Conservation (phyloP, 257 asterid genomes). For the Fraxinus americana region DNA sequence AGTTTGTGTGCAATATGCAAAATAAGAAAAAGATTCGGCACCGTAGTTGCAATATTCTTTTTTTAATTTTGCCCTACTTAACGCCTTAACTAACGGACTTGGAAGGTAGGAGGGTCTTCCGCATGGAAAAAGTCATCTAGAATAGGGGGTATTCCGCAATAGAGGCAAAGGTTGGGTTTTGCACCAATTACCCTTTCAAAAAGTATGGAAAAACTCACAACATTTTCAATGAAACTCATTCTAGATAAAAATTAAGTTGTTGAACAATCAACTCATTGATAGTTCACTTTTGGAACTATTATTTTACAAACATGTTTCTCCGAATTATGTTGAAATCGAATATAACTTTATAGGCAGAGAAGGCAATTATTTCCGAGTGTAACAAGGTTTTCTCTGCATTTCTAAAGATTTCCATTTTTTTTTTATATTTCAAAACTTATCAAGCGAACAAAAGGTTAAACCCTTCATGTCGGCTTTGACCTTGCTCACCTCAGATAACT, state of each 20-base stretch:
- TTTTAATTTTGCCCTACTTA: too few species aligned
- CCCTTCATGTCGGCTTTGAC: not conserved
- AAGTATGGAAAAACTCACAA: not conserved
- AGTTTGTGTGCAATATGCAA: too few species aligned
- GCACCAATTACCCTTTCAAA: too few species aligned
- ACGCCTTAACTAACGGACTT: too few species aligned
- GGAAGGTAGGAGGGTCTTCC: too few species aligned
- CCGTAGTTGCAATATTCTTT: too few species aligned
- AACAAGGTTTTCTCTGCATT: not conserved
- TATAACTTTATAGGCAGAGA: not conserved
- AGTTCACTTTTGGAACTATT: not conserved
- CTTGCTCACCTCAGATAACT: not conserved
- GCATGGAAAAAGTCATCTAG: too few species aligned
- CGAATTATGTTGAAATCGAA: constrained; percentile 1
- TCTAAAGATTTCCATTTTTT: not conserved
- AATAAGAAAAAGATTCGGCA: too few species aligned
- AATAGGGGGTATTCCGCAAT: too few species aligned
- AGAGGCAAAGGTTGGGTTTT: too few species aligned
- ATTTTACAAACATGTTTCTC: constrained; percentile 1
- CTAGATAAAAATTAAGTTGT: not conserved
- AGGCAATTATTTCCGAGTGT: not conserved
- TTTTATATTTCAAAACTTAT: too few species aligned
- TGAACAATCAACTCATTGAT: not conserved
- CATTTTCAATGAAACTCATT: not conserved
- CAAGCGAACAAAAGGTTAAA: not conserved